Conservation (phyloP, 148 eudicot species). For the Camellia sinensis region DNA sequence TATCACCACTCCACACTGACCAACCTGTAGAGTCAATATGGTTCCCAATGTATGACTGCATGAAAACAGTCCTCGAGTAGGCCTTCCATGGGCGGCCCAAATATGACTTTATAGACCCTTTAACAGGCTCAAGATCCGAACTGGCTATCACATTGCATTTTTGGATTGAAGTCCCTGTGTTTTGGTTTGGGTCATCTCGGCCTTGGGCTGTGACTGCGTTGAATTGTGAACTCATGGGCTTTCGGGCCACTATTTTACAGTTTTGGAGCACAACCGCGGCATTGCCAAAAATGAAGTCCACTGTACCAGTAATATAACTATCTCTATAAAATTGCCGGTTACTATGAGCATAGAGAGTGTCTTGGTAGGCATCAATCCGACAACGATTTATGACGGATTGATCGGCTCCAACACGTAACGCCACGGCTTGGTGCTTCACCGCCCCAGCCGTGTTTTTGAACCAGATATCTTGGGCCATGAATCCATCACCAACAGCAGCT, state of each 20-base stretch:
- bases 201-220: slow-evolving; percentile 52
- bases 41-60: slow-evolving; percentile 36
- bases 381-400: slow-evolving; percentile 41
- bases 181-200: slow-evolving; percentile 32
- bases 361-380: slow-evolving; percentile 39
- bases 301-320: slow-evolving; percentile 35
- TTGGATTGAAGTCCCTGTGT: slow-evolving; percentile 45
- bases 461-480: slow-evolving; percentile 42
- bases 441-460: slow-evolving; percentile 44
- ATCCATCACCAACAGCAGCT: slow-evolving; percentile 45
- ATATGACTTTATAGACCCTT: slow-evolving; percentile 23
- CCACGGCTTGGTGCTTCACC: slow-evolving; percentile 41
- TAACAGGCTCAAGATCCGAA: slow-evolving; percentile 30
- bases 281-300: slow-evolving; percentile 44
- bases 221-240: slow-evolving; percentile 26
- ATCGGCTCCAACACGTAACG: slow-evolving; percentile 43
- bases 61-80: slow-evolving; percentile 36
- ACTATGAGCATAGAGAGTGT: slow-evolving; percentile 36
- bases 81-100: slow-evolving; percentile 45
- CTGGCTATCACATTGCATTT: slow-evolving; percentile 29
- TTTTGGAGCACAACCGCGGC: slow-evolving; percentile 41
- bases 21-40: slow-evolving; percentile 38
- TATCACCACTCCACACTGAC: slow-evolving; percentile 31
- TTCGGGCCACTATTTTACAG: slow-evolving; percentile 35
- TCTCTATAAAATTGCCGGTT: slow-evolving; percentile 44